Conservation (phyloP, 345 rosid genomes). For the Dimocarpus longan region DNA sequence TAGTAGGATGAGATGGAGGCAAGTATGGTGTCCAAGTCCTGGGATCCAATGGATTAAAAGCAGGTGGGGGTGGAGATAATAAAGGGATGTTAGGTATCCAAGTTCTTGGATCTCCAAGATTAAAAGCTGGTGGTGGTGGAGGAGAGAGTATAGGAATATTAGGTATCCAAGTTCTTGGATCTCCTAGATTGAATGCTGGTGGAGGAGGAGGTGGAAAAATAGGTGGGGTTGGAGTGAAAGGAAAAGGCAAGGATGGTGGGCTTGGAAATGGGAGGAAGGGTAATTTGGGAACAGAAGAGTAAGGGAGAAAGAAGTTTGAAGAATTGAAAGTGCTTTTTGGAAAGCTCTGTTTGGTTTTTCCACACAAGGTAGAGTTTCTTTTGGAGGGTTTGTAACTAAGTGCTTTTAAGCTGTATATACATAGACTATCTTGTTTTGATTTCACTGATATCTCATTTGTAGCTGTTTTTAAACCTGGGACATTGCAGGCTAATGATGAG, state of each 20-base stretch:
- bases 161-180: conserved; percentile 72
- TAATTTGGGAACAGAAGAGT: no score
- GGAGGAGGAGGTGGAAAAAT: conserved; percentile 48
- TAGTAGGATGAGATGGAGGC: conserved; percentile 44
- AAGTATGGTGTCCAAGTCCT: conserved; percentile 44
- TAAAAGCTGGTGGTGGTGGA: conserved; percentile 51
- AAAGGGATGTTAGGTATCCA: conserved; percentile 65
- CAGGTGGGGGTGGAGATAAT: conserved; percentile 38
- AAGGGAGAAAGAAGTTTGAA: conserved; percentile 58
- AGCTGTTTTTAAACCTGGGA: conserved; percentile 56
- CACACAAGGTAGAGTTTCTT: conserved; percentile 58
- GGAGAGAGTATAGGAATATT: conserved; percentile 43
- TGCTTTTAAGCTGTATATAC: conserved; percentile 80
- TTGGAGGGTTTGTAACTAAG: conserved; percentile 65
- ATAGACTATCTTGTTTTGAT: conserved; percentile 73
- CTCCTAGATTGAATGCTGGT: conserved; percentile 51
- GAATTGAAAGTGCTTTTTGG: conserved; percentile 34
- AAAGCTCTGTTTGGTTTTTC: conserved; percentile 32
- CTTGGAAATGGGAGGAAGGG: conserved; percentile 39
- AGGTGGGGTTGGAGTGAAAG: conserved; percentile 34
- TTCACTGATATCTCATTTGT: conserved; percentile 68
- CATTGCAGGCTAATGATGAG: conserved; percentile 45
- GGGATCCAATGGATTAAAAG: conserved; percentile 39
- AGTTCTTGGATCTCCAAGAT: conserved; percentile 59
- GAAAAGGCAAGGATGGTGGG: conserved; percentile 7